Base-by-base conservation (phyloP, 495 filamentous ascomycete species). In the Aspergillus nanangensis region DNA sequence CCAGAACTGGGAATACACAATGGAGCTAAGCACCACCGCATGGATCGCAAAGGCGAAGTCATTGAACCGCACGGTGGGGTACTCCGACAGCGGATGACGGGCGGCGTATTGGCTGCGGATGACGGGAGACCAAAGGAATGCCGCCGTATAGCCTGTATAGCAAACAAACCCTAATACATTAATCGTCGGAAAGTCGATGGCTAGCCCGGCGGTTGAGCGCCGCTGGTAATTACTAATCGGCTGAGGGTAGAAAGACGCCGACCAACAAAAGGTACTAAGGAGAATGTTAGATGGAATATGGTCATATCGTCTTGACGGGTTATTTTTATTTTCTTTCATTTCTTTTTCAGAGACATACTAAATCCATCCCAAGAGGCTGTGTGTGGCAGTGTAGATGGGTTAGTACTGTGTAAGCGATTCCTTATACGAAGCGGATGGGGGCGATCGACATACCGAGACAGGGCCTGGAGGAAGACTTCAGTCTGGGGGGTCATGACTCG, bases 161-260 rank as follows among this genome's bases (percentile, higher is more conserved):
- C 81, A 81, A 13, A 78, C 50, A 67, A 96, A 97, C 25, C 93
- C 90, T 3, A 94, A 65, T 2, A 80, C 73, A 58, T 98, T 98
- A 60, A 92, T 73, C 5, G 82, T 75, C 5, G 87, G 88, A 57
- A 90, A 95, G 61, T 96, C 90, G 39, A 93, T 82, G 0, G 90
- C 84, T 7, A 90, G 81, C 8, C 93, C 93, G 4, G 78, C 75
- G 3, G 91, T 95, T 3, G 90, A 85, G 19, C 75, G 73, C 15
- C 90, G 80, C 22, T 66, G 74, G 60, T 74, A 82, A 72, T 95
- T 98, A 45, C 81, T 76, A 31, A 91, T 62, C 1, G 84, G 78
- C 56, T 97, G 93, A 1, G 94, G 92, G 60, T 96, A 98, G 69
- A 96, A 97, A 10, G 89, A 95, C 31, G 85, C 60, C 1, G 85